Conservation (phyloP, 106 monocot genomes). For the Phalaenopsis equestris region DNA sequence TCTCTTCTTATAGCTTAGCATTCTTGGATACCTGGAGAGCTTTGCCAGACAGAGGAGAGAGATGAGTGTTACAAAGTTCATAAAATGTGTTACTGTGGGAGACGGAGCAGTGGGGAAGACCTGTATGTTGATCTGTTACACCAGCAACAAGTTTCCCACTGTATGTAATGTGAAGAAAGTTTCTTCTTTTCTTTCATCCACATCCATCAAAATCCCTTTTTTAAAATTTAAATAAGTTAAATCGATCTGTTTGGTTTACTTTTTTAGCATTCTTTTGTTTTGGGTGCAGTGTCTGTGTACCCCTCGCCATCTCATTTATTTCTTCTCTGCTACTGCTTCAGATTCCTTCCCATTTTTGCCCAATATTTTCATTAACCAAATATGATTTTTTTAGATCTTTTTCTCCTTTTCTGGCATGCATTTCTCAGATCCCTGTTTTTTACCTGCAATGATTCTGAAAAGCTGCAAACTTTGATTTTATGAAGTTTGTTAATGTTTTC, state of each 20-base stretch:
- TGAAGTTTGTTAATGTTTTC: background rate
- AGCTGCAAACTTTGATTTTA: background rate
- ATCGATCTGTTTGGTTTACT: background rate
- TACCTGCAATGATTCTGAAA: too few species aligned
- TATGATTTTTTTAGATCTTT: background rate
- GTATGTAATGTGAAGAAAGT: constrained; percentile 5
- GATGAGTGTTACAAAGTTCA: constrained; percentile 77
- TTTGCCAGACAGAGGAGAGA: background rate
- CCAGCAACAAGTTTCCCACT: constrained; percentile 84
- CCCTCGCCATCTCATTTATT: too few species aligned
- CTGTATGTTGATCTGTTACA: constrained; percentile 95
- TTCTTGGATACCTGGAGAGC: background rate
- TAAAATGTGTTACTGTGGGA: constrained; percentile 83
- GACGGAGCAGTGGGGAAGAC: constrained; percentile 90
- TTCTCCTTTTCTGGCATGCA: background rate
- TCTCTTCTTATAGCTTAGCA: background rate
- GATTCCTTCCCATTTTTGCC: background rate
- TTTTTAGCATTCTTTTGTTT: background rate
- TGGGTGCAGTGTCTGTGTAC: background rate
- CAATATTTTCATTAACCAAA: background rate
- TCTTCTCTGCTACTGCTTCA: too few species aligned
- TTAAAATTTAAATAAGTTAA: background rate
- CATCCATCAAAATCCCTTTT: too few species aligned
- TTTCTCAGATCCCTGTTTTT: background rate
- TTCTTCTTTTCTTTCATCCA: background rate